Evolutionary conservation across 192 early-diverging fungal genomes (phyloP), one percentile per base, ranked within the genome.

Genomic region (Coemansia sp.): DNA sequence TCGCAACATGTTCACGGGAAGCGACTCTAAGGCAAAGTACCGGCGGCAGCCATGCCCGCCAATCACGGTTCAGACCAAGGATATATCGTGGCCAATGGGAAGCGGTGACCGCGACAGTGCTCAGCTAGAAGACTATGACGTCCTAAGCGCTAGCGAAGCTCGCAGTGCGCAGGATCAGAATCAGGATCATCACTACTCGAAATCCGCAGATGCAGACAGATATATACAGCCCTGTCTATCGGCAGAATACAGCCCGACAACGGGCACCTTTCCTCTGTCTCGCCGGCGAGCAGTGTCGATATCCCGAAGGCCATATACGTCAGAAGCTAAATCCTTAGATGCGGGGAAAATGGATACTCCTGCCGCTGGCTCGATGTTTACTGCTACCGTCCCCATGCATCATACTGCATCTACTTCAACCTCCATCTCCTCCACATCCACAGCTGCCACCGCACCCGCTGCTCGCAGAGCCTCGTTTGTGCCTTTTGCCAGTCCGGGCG

Each of bases 21-120:
- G 51, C 39, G 45, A 54, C 21, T 6, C 52, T 5, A 52, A 55
- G 51, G 50, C 59, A 40, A 70, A 58, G 46, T 38, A 55, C 38
- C 41, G 38, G 28, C 55, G 55, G 43, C 60, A 62, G 55, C 67
- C 67, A 42, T 69, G 64, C 36, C 70, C 70, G 46, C 57, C 70
- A 23, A 66, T 73, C 54, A 58, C 70, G 18, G 54, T 73, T 11
- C 55, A 63, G 19, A 73, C 70, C 12, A 73, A 57, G 36, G 64
- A 73, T 26, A 73, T 73, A 63, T 73, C 70, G 14, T 67, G 64
- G 64, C 70, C 70, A 5, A 50, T 73, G 55, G 70, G 70, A 16
- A 73, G 64, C 47, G 61, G 64, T 31, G 59, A 65, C 43, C 47
- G 63, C 13, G 59, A 46, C 28, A 72, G 63, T 15, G 47, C 59